Base-by-base conservation (phyloP, 2,329 filamentous ascomycete species). In the Lachnellula arida region DNA sequence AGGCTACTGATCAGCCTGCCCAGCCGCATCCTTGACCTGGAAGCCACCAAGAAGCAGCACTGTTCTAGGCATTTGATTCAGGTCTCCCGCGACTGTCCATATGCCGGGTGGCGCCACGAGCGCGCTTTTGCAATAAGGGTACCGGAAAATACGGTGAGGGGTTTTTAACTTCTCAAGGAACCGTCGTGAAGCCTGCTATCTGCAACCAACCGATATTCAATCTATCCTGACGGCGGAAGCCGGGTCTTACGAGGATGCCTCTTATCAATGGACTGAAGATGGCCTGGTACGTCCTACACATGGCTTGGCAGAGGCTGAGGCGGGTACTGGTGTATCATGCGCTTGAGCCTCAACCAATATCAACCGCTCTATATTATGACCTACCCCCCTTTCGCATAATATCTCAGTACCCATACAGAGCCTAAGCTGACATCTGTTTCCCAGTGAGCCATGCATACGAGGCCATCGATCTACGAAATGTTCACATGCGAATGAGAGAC, bases 381-480 rank as follows among this genome's bases (percentile, higher is more conserved):
- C 28, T 51, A 12, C n/a, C 17, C 32, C 35, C 34, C 9, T 37
- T 47, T 34, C 22, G 28, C 23, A 34, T 43, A 25, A 19, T 34
- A 14, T 40, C 22, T 34, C 12, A 19, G 17, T 22, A 5, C n/a
- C n/a, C 14, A 25, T 49, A 17, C 5, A 25, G 42, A 49, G 9
- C 22, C 34, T 32, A 42, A 42, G 57, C 64, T 69, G 49, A 68
- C 55, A 5, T 48, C 47, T 12, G 51, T 5, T 49, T 15, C 48
- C 37, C 64, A 89, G 86, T 72, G 83, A 83, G 76, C 86, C 86
- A 67, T 89, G 87, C 70, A 89, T 89, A 64, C 84, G 86, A 66
- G 87, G 87, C 55, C 87, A 90, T 71, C 84, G 87, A 65, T 89
- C 87, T 32, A 88, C 86, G 51, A 88, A 87, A 75, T 90, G 87